Base-by-base conservation (phyloP, 108 stramenopile species). In the Seminavis robusta region DNA sequence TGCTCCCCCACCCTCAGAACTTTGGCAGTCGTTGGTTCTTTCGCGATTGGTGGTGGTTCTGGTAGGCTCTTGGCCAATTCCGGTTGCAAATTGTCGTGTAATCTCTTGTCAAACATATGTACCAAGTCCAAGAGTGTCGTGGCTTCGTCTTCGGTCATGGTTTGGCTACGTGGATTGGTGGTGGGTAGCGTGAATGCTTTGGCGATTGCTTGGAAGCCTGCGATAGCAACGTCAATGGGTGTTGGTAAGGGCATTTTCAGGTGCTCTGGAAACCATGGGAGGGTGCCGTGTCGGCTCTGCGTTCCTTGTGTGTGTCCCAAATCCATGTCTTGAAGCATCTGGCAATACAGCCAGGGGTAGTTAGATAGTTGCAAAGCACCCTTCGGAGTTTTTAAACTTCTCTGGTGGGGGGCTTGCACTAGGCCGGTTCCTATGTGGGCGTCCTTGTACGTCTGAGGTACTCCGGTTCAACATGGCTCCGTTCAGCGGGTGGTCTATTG, bases 231-330 rank as follows among this genome's bases (percentile, higher is more conserved):
- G 30, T 52, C 52, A 4, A 13, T 10, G 31, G 52, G 5, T 15
- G 52, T 26, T 21, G 59, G n/a, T 6, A 19, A 16, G 1, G 66
- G 66, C 20, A 59, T 59, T 21, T 23, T 9, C 9, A 41, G 33
- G 29, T 21, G 9, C 48, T n/a, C 24, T 7, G 59, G 47, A 10
- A 76, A 73, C 45, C 65, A 80, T 20, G 32, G 4, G 44, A 72
- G 53, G 29, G 70, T 74, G 59, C n/a, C n/a, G n/a, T n/a, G n/a
- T n/a, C n/a, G n/a, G n/a, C n/a, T n/a, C n/a, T n/a, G n/a, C n/a
- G n/a, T n/a, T n/a, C n/a, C n/a, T n/a, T n/a, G n/a, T n/a, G n/a
- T n/a, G n/a, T n/a, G n/a, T n/a, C n/a, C n/a, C n/a, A n/a, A n/a
- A n/a, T n/a, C n/a, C n/a, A n/a, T n/a, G n/a, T n/a, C n/a, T n/a